Base-by-base conservation (phyloP, 208 protist genomes). In the Trypanosomatidae sp. region DNA sequence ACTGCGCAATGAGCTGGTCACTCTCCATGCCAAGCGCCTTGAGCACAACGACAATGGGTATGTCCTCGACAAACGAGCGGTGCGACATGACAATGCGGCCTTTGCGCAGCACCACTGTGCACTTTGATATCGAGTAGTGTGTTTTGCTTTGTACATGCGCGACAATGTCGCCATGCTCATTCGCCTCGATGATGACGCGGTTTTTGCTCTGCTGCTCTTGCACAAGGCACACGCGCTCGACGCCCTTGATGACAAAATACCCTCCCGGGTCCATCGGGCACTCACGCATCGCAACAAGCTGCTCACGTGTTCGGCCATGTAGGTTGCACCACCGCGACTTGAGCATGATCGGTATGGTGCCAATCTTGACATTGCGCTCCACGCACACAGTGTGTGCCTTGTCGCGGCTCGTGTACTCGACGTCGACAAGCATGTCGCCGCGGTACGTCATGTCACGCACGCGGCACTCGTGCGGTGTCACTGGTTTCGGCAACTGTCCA, bases 171-270 rank as follows among this genome's bases (percentile, higher is more conserved):
- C 77, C 80, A 54, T 86, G 73, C 35, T 89, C 80, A 50, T 93
- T 76, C 1, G 77, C 71, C 56, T 93, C 85, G 48, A 90, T 88
- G 53, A 99, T 98, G 53, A 99, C 97, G 35, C 97, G 71, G 66
- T 99, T 99, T 56, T 99, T 99, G 23, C 93, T 94, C 26, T 99
- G 78, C 57, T 96, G 87, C 56, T 97, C 90, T 38, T 97, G 93
- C 23, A 97, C 87, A 0, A 98, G 62, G 49, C 96, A 80, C 1
- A 98, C 97, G 68, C 98, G 99, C 59, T 99, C 98, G 6, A 94
- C 88, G 27, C 98, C 98, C 50, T 97, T 97, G 33, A 99, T 92
- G 44, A 99, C 84, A 69, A 99, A 99, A 72, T 99, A 99, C 35
- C 98, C 98, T 18, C 96, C 97, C 0, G 97, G 96, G 61, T 99